Evolutionary conservation across 441 rosid genomes (phyloP), one percentile per base, ranked within the genome.

Genomic region (Isatis lusitanica): DNA sequence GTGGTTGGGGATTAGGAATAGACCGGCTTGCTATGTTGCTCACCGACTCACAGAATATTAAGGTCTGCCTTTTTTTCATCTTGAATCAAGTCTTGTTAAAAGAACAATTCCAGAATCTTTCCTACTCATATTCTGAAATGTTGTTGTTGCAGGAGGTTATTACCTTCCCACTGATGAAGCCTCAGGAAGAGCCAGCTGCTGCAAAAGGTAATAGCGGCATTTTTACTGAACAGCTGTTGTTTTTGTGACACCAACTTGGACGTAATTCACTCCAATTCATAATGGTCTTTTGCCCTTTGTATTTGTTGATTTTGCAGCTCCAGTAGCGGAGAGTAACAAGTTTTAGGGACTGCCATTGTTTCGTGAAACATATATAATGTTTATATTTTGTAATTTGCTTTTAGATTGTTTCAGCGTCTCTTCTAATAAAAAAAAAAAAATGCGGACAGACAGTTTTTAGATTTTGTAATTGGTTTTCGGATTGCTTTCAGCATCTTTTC

Each of bases 101-200:
- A 21, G 2, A 21, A 21, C 24, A 21, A 21, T 21, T 21, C 24
- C 24, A 21, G 24, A 1, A 21, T 21, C 1, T 21, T 1, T 21
- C 24, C 2, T 21, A 21, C 24, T 21, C 24, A 21, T 2, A 2
- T 21, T 21, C 24, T 21, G 24, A 21, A 3, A n/a, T 28, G 11
- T 10, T 63, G 40, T 44, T 57, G 57, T 10, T 42, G 17, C 75
- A 90, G 96, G 96, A 92, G 81, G 97, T 91, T 38, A 80, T 91
- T 55, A 84, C 85, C 78, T 88, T 86, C 77, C 88, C 90, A 13
- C 85, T 89, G 26, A 89, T 91, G 97, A 89, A 86, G 76, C 97
- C 93, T 53, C 97, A 88, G 60, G 97, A 89, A 3, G 90, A 87
- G 15, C 81, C 86, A 52, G 57, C 88, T 10, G 43, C 63, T 6